Evolutionary conservation across 2,329 filamentous ascomycete species (phyloP).

Genomic region (Ophiostoma himal-ulmi): DNA sequence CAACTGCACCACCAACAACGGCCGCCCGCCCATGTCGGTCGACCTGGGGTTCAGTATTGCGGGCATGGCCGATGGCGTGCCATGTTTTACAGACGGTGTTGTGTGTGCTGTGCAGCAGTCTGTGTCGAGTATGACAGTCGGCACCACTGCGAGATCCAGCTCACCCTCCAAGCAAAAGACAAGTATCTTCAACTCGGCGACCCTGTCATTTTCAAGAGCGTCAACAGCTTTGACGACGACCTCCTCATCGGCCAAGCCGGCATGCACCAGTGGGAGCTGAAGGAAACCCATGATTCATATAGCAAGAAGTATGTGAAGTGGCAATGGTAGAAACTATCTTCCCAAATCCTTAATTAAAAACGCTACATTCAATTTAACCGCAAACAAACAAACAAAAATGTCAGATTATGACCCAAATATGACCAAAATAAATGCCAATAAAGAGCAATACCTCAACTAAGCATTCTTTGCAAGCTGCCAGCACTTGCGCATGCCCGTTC

Average conservation of each 20-base stretch:
- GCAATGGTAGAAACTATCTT: not conserved
- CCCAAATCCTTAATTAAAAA: not conserved
- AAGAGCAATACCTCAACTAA: not conserved
- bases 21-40: conserved; percentile 6
- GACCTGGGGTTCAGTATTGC: conserved; percentile 21
- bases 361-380: not conserved
- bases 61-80: conserved; percentile 13
- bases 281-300: no score
- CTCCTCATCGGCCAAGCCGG: not conserved
- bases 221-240: not conserved
- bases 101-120: conserved; percentile 17
- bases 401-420: not conserved
- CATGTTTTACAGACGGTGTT: conserved; percentile 21
- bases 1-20: conserved; percentile 19
- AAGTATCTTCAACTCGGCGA: not conserved
- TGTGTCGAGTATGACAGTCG: not conserved
- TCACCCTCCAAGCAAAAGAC: not conserved
- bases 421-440: not conserved
- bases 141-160: not conserved
- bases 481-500: conserved; percentile 54
- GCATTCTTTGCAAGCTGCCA: conserved; percentile 41
- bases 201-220: not conserved
- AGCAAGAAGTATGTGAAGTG: no score
- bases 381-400: not conserved
- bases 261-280: not conserved